Base-by-base conservation (phyloP, 345 rosid species). In the Corchorus olitorius region DNA sequence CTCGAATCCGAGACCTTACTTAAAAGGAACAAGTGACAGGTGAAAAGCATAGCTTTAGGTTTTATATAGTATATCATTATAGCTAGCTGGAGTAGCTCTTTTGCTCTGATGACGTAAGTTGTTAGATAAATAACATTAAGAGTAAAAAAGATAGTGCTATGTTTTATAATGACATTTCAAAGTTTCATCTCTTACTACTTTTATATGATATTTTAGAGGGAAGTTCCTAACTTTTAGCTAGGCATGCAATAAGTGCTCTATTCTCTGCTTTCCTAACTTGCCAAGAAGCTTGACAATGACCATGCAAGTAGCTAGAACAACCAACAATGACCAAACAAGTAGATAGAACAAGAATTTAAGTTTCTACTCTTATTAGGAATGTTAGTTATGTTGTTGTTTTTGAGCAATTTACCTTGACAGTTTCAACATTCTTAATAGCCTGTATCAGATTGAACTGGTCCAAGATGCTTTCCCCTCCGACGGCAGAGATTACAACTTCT, bases 401-500 rank as follows among this genome's bases (percentile, higher is more conserved):
- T 13, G 10, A 20, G 12, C 22, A 14, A 6, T 0, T 27, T 72
- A 83, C 84, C 86, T 83, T 78, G 14, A 83, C 43, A 4, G 76
- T 73, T 16, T 75, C 80, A 2, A 69, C 80, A 2, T 78, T 81
- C 67, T 75, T 78, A 15, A 83, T 75, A 48, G 82, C 84, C 35
- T 78, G 71, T 4, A 72, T 60, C 11, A 83, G 82, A 27, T 35
- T 52, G 20, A 81, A 46, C 63, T 83, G 86, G 52, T 78, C 86
- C 22, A 41, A 37, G 20, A 67, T 69, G 58, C 78, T 67, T 3
- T 41, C 77, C 46, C 82, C 86, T 20, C 80, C 86, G 8, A 83
- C 84, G 0, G 84, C 73, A 15, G 84, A 83, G 65, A 83, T 83
- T 43, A 81, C 80, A 3, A 45, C 41, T 43, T 81, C 82, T 4